These are phyloP conservation scores for Raffaelea albimanens DNA, from an alignment of 2,329 filamentous ascomycete species.

Conservation along the genomic window DNA sequence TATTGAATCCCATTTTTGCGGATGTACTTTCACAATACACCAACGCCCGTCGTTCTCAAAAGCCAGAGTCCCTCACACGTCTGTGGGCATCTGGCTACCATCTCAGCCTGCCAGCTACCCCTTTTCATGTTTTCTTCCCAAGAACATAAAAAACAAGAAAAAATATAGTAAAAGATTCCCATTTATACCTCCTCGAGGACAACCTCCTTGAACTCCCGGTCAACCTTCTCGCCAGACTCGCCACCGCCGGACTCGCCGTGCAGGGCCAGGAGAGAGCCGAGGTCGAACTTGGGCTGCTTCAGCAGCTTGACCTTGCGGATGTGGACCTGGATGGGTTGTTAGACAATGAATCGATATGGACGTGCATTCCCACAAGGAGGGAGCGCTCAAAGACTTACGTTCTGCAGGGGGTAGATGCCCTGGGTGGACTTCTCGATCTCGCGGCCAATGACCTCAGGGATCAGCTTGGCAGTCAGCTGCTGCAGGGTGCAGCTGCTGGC, in stretches of 20 bases:
- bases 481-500: conserved; percentile 87
- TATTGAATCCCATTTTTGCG: neutral
- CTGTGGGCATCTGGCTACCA: no score
- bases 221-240: conserved; percentile 96
- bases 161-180: neutral
- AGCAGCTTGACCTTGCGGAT: conserved; percentile 99
- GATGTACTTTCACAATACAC: neutral
- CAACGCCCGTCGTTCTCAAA: neutral
- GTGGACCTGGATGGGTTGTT: conserved; percentile 60
- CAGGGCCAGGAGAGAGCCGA: conserved; percentile 88
- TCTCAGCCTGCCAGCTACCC: no score
- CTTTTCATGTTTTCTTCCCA: conserved; percentile 2
- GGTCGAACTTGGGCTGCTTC: conserved; percentile 98
- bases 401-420: conserved; percentile 99
- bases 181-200: conserved; percentile 89
- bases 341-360: no score
- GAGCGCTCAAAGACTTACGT: conserved; percentile 48
- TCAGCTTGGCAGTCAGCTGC: conserved; percentile 97
- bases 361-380: no score
- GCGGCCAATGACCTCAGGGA: conserved; percentile 97
- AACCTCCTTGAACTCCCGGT: conserved; percentile 98
- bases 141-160: conserved; percentile 7
- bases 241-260: conserved; percentile 96
- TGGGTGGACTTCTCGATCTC: conserved; percentile 99
- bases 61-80: no score